phyloP scores from a whole-genome alignment of 139 green algal genomes.

The Nannochloris sp. region DNA sequence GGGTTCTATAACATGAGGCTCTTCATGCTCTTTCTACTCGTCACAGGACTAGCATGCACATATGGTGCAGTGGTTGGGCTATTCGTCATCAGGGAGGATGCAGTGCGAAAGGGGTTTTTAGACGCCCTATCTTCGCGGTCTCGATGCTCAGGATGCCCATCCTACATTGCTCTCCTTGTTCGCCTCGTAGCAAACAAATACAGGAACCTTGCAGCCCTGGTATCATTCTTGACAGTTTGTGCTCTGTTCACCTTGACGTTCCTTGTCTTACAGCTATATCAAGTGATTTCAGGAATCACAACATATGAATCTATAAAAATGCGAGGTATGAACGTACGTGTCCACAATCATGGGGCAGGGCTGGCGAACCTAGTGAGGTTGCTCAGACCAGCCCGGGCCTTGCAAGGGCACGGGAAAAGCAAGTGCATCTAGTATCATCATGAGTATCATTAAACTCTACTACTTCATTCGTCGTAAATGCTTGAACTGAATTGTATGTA shows the following conservation, averaged over 20 bases:
- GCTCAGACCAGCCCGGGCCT: no score
- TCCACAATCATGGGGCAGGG: no score
- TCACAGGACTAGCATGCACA: constrained; percentile 32
- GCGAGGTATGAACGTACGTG: no score
- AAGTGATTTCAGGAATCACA: constrained; percentile 10
- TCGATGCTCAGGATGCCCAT: background rate
- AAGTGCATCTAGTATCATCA: no score
- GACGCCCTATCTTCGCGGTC: background rate
- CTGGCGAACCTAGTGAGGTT: no score
- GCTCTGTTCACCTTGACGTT: constrained; percentile 15
- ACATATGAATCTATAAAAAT: constrained; percentile 14
- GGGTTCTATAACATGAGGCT: constrained; percentile 50
- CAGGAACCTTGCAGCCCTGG: background rate
- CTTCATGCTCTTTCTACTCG: constrained; percentile 51
- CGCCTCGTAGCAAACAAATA: constrained; percentile 1
- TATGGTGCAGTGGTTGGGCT: constrained; percentile 27
- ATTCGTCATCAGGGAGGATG: background rate
- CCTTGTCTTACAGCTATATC: constrained; percentile 13
- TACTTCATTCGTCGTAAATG: no score
- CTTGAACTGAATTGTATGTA: no score
- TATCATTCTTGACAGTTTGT: constrained; percentile 9
- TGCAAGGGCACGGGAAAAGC: no score
- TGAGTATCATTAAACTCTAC: no score
- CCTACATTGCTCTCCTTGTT: background rate
- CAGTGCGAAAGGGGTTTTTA: constrained; percentile 3